phyloP scores from a whole-genome alignment of 495 filamentous ascomycete species.

The Aspergillus heteromorphus region DNA sequence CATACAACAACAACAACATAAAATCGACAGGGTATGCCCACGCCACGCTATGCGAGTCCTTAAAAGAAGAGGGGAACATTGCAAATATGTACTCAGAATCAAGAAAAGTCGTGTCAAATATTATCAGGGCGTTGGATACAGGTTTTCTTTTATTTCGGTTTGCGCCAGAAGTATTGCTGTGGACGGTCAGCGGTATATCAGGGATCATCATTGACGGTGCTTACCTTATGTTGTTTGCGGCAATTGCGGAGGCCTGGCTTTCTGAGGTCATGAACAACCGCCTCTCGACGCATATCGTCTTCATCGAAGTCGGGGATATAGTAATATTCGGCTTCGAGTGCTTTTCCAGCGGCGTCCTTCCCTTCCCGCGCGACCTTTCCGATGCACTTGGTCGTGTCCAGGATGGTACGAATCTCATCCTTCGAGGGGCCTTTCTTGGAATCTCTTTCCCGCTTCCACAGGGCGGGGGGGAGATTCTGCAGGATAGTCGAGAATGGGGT shows the following conservation, averaged over 20 bases:
- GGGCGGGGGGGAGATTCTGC: constrained; percentile 70
- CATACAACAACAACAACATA: constrained; percentile 26
- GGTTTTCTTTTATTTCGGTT: constrained; percentile 51
- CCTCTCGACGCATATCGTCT: constrained; percentile 69
- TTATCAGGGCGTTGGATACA: neutral
- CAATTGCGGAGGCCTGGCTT: constrained; percentile 85
- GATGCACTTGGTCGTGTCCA: constrained; percentile 69
- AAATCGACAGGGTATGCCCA: constrained; percentile 44
- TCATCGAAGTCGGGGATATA: constrained; percentile 89
- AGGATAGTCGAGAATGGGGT: constrained; percentile 85
- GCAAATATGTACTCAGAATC: constrained; percentile 42
- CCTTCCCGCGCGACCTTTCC: constrained; percentile 85
- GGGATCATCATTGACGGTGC: constrained; percentile 14
- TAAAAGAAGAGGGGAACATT: constrained; percentile 26
- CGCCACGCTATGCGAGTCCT: constrained; percentile 47
- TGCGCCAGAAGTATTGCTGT: constrained; percentile 93
- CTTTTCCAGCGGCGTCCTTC: constrained; percentile 93
- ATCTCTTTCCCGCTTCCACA: constrained; percentile 42
- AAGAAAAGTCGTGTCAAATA: constrained; percentile 8
- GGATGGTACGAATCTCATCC: constrained; percentile 60
- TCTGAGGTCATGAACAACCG: constrained; percentile 78
- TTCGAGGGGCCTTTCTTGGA: constrained; percentile 46
- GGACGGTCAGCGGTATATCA: constrained; percentile 14
- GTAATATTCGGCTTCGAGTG: constrained; percentile 92
- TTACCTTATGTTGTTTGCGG: constrained; percentile 93